Percentiles rank a stretch among this genome's conserved stretches.
Evolutionary conservation across 352 stramenopile species (phyloP).

Genomic region (Phytophthora chlamydospora): DNA sequence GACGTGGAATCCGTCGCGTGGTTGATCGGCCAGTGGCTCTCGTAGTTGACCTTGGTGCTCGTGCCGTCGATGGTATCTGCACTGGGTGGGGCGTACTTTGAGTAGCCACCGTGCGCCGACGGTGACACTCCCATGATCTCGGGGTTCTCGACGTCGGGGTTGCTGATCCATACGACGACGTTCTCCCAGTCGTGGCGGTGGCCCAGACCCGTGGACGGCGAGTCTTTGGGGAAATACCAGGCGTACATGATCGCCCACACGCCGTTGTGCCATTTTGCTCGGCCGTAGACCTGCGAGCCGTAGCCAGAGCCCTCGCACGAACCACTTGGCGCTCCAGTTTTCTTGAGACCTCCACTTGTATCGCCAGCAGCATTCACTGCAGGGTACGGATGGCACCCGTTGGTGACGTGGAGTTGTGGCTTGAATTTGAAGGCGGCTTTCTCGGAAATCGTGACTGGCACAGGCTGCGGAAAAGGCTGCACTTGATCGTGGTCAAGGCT

Average conservation of each 20-base stretch:
- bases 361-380: background rate
- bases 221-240: slow-evolving; percentile 50
- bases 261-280: slow-evolving; percentile 20
- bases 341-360: background rate
- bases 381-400: no score
- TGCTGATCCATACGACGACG: slow-evolving; percentile 42
- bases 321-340: background rate
- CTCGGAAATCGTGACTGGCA: no score
- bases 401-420: no score
- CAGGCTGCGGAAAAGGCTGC: no score
- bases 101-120: slow-evolving; percentile 25
- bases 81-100: slow-evolving; percentile 18
- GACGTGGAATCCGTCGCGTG: slow-evolving; percentile 22
- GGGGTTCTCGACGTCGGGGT: slow-evolving; percentile 15
- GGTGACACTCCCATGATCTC: slow-evolving; percentile 17
- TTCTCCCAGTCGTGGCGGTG: slow-evolving; percentile 47
- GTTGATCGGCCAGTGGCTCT: slow-evolving; percentile 8
- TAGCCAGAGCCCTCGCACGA: slow-evolving; percentile 19
- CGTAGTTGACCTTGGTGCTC: slow-evolving; percentile 17
- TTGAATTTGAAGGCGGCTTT: no score
- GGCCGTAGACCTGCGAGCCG: slow-evolving; percentile 26
- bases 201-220: slow-evolving; percentile 29
- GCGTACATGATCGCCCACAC: slow-evolving; percentile 31
- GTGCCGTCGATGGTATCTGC: slow-evolving; percentile 8
- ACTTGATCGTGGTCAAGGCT: no score